Evolutionary conservation across 768 basidiomycete species (phyloP).

Genomic region (Chalciporus pseudorubinellus): DNA sequence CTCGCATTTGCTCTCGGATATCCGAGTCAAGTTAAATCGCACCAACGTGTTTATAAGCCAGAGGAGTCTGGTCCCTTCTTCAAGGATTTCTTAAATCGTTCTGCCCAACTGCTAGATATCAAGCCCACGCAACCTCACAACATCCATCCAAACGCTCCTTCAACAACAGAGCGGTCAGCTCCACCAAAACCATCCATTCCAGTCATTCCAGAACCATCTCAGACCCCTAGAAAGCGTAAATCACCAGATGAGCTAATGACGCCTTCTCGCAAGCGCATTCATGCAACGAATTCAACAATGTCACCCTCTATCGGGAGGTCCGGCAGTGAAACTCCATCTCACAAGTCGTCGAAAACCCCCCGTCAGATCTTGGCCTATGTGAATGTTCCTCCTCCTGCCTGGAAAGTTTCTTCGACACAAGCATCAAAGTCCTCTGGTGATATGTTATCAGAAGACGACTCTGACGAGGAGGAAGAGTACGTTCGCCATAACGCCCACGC

Average conservation of each 20-base stretch:
- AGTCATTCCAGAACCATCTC: conserved; percentile 16
- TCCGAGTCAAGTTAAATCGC: conserved; percentile 28
- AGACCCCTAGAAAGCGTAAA: conserved; percentile 75
- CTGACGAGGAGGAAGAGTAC: conserved; percentile 41
- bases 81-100: conserved; percentile 52
- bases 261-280: conserved; percentile 61
- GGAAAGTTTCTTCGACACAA: conserved; percentile 30
- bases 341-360: conserved; percentile 28
- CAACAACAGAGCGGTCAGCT: conserved; percentile 15
- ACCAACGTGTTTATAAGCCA: conserved; percentile 41
- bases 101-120: conserved; percentile 45
- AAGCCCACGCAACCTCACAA: conserved; percentile 16
- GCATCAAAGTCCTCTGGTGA: conserved; percentile 29
- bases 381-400: conserved; percentile 28
- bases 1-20: conserved; percentile 70
- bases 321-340: conserved; percentile 25
- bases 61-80: conserved; percentile 66
- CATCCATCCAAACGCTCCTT: conserved; percentile 18
- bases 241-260: conserved; percentile 55
- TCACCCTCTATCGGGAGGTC: conserved; percentile 13
- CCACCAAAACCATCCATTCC: conserved; percentile 11
- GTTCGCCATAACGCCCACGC: conserved; percentile 28
- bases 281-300: conserved; percentile 18
- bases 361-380: conserved; percentile 35
- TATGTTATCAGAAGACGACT: conserved; percentile 55